phyloP scores from a whole-genome alignment of 495 filamentous ascomycete species.

The Penicillium bovifimosum region DNA sequence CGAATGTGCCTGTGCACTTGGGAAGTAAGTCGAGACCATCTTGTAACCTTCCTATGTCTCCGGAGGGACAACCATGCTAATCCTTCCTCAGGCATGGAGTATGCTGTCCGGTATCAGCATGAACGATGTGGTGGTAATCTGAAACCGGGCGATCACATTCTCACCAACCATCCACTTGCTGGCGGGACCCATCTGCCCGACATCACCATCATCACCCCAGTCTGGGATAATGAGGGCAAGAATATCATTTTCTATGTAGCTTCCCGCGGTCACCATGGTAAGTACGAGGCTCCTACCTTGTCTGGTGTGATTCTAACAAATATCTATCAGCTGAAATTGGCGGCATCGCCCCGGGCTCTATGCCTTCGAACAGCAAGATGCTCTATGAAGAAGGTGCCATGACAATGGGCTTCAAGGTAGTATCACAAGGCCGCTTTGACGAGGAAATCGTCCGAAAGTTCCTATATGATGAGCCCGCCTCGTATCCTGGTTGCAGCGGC shows the following conservation, averaged over 20 bases:
- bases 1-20: constrained; percentile 82
- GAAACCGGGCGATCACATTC: constrained; percentile 84
- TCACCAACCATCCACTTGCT: constrained; percentile 93
- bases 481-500: too few species aligned
- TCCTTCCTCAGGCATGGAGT: too few species aligned
- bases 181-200: constrained; percentile 87
- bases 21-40: too few species aligned
- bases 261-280: constrained; percentile 90
- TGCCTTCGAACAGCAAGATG: constrained; percentile 92
- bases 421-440: constrained; percentile 79
- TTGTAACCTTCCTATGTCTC: too few species aligned
- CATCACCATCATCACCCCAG: constrained; percentile 86
- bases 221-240: constrained; percentile 66
- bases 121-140: constrained; percentile 86
- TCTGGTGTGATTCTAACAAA: too few species aligned
- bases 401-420: too few species aligned
- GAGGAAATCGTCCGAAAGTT: constrained; percentile 75
- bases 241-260: constrained; percentile 97
- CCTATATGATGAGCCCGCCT: constrained; percentile 70
- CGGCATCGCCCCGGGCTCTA: constrained; percentile 90
- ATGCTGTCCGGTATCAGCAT: constrained; percentile 87
- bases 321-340: constrained; percentile 98
- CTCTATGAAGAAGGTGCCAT: constrained; percentile 92
- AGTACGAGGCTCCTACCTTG: too few species aligned
- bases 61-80: too few species aligned